A percentile compares a stretch with the other conserved stretches of the same genome.
phyloP scores from a whole-genome alignment of 2,329 filamentous ascomycete species.

The Paecilomyces niveus region DNA sequence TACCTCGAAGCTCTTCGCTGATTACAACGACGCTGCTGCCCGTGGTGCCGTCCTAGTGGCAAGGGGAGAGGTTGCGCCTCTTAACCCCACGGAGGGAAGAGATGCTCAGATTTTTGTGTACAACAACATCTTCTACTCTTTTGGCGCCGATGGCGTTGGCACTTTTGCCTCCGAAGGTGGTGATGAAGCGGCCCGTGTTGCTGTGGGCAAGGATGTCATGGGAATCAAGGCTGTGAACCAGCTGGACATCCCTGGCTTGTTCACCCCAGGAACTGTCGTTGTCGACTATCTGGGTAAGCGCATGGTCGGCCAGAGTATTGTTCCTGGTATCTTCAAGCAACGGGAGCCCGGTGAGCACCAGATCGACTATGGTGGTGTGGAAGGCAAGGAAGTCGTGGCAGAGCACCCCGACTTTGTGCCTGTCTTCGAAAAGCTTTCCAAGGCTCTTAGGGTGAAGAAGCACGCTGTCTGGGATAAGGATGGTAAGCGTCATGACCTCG shows the following conservation, averaged over 20 bases:
- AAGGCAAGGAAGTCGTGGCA: conserved; percentile 91
- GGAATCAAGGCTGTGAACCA: conserved; percentile 95
- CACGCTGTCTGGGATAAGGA: conserved; percentile 99
- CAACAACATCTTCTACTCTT: conserved; percentile 99
- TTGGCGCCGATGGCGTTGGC: conserved; percentile 92
- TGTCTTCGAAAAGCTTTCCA: conserved; percentile 84
- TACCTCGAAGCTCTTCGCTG: conserved; percentile 91
- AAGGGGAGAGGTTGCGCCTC: conserved; percentile 79
- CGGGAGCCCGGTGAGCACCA: conserved; percentile 95
- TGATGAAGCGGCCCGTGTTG: conserved; percentile 90
- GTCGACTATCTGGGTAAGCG: conserved; percentile 96
- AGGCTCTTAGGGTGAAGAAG: conserved; percentile 83
- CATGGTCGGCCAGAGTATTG: conserved; percentile 94
- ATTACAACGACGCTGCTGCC: conserved; percentile 93
- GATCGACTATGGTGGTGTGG: conserved; percentile 96
- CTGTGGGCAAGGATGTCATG: conserved; percentile 91
- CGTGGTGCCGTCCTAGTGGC: conserved; percentile 88
- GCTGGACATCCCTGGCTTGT: conserved; percentile 87
- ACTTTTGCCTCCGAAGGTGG: conserved; percentile 96
- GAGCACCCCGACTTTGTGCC: conserved; percentile 78
- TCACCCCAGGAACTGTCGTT: conserved; percentile 92
- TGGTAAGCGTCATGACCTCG: conserved; percentile 77
- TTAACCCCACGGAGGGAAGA: conserved; percentile 87
- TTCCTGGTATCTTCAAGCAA: conserved; percentile 98
- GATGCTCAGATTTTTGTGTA: conserved; percentile 99